These are phyloP conservation scores for Arthrobotrys conoides DNA, from an alignment of 2,329 filamentous ascomycete genomes.

Conservation along the genomic window DNA sequence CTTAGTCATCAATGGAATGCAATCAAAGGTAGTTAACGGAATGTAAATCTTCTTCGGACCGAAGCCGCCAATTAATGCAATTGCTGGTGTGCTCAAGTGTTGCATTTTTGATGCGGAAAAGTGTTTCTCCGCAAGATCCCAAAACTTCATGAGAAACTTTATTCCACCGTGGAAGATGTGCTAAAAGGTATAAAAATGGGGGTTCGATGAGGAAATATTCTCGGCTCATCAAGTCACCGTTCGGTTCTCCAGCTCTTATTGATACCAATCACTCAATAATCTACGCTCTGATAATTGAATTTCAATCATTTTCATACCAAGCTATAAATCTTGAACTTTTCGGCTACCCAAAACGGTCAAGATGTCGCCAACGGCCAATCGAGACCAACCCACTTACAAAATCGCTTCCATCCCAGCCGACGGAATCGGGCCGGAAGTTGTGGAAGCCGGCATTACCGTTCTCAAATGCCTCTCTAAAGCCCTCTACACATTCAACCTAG, in stretches of 20 bases:
- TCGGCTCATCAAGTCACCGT: conserved; percentile 9
- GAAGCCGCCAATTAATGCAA: conserved; percentile 14
- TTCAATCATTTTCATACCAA: background rate
- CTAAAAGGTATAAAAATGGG: conserved; percentile 34
- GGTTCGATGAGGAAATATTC: background rate
- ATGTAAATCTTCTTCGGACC: conserved; percentile 9
- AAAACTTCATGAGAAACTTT: background rate
- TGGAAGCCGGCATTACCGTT: conserved; percentile 75
- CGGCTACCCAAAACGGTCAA: conserved; percentile 11
- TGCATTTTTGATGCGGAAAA: conserved; percentile 52
- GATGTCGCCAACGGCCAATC: conserved; percentile 43
- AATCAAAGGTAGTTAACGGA: background rate
- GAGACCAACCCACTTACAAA: conserved; percentile 50
- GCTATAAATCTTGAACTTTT: background rate
- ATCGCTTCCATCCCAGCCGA: conserved; percentile 79
- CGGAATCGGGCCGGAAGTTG: conserved; percentile 79
- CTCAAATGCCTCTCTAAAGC: conserved; percentile 72
- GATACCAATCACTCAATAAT: conserved; percentile 17
- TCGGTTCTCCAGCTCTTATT: conserved; percentile 9
- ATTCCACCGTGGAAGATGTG: background rate
- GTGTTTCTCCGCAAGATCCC: conserved; percentile 41
- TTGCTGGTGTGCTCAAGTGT: conserved; percentile 21
- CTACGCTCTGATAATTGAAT: background rate
- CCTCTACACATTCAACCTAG: conserved; percentile 73
- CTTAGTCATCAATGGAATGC: background rate